Base-by-base conservation (phyloP, 225 moss, liverwort and hornwort genomes). In the Marchantia paleacea region DNA sequence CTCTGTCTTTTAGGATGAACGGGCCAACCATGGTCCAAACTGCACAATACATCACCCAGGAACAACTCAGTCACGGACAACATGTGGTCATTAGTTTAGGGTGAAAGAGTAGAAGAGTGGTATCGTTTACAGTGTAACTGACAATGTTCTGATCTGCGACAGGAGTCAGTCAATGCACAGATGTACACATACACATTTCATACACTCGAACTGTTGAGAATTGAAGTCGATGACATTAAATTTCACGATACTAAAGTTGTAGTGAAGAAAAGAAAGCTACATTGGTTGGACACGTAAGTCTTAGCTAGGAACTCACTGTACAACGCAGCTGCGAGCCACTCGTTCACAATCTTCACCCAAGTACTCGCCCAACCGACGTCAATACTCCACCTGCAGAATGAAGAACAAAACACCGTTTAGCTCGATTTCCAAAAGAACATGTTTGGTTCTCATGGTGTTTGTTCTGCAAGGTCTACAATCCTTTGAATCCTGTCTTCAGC, bases 11-110 rank as follows among this genome's bases (percentile, higher is more conserved):
- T 8, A 99, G 79, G 57, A 99, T 57, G 72, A 95, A 85, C 30
- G 95, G 99, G 26, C 90, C 99, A 69, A 92, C 47, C 99, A 99
- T 99, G n/a, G 90, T 96, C 99, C 99, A 95, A 89, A 92, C 94
- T 97, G 97, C 91, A 84, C 55, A 69, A 68, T 26, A 66, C 39
- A 31, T 16, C 8, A 76, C 10, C 76, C 52, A 75, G 15, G 49
- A 20, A 52, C 25, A 52, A 24, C 52, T 1, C 49, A 9, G 73
- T 70, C 31, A 70, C 19, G 19, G 6, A 70, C 13, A 53, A 7
- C 0, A 10, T 24, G 11, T 11, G 73, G 25, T 2, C 3, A 39
- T 39, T 39, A 39, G 39, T 39, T 39, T 39, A 39, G 39, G 39
- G 39, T 39, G 39, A 5, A 39, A 39, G 39, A 39, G 39, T 39